Percentiles rank a stretch among this genome's conserved stretches.
phyloP scores from a whole-genome alignment of 2,329 filamentous ascomycete genomes.

The Monosporascus sp. region DNA sequence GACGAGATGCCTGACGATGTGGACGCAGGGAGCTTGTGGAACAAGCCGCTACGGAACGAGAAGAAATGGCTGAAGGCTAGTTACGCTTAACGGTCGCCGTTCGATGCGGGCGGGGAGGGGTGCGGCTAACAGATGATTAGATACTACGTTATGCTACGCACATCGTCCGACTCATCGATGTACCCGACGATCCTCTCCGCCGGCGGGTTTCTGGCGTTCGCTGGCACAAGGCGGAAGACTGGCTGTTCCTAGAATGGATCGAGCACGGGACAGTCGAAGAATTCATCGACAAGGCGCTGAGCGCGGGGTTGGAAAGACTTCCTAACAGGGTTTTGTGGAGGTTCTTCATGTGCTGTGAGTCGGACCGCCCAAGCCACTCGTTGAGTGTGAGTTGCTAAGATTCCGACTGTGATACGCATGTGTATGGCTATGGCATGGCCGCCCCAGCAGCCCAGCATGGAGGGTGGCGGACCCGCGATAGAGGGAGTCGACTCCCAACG shows the following conservation, averaged over 20 bases:
- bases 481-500: not conserved
- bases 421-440: conserved; percentile 1
- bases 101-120: not conserved
- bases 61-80: not conserved
- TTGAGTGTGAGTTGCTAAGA: no score
- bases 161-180: not conserved
- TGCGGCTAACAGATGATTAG: not conserved
- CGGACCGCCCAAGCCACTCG: not conserved
- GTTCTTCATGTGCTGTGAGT: conserved; percentile 2
- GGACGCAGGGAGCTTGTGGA: not conserved
- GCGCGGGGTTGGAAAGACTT: not conserved
- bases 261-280: not conserved
- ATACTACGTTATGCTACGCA: not conserved
- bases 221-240: not conserved
- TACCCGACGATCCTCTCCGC: not conserved
- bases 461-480: not conserved
- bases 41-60: not conserved
- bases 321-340: not conserved
- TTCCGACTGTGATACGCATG: not conserved
- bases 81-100: not conserved
- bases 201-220: not conserved
- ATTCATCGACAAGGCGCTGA: not conserved
- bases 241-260: not conserved
- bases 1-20: not conserved
- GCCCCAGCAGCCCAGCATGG: not conserved